Conservation (phyloP, 1,284 basidiomycete genomes). For the Ustilago trichophora region DNA sequence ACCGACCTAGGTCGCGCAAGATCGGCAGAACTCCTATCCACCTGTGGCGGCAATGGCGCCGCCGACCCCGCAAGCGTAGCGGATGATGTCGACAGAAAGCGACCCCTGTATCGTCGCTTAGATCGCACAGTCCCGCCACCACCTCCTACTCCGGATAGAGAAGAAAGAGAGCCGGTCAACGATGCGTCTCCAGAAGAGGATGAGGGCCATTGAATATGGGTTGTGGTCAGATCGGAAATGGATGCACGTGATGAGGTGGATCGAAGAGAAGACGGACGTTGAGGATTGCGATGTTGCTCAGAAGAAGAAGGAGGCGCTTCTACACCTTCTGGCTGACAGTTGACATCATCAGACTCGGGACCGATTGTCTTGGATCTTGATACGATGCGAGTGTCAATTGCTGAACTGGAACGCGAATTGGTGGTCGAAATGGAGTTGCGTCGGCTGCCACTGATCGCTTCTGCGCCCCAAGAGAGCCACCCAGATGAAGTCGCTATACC, state of each 20-base stretch:
- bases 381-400: background rate
- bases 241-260: background rate
- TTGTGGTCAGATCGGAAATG: background rate
- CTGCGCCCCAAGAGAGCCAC: constrained; percentile 11
- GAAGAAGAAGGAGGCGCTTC: background rate
- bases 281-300: background rate
- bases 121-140: background rate
- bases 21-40: constrained; percentile 8
- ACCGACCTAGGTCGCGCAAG: background rate
- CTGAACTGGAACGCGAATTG: background rate
- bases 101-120: constrained; percentile 4
- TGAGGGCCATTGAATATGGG: constrained; percentile 2
- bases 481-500: constrained; percentile 6
- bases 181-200: background rate
- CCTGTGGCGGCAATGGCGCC: constrained; percentile 9
- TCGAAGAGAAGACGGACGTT: constrained; percentile 3
- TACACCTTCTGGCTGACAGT: constrained; percentile 20
- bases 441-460: background rate
- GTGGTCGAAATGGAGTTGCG: constrained; percentile 6
- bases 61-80: constrained; percentile 8
- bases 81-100: constrained; percentile 12
- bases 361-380: background rate
- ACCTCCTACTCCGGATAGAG: background rate
- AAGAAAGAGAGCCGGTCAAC: background rate
- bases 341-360: constrained; percentile 10